Conservation (phyloP, 495 filamentous ascomycete genomes). For the Corynascus novoguineensis region DNA sequence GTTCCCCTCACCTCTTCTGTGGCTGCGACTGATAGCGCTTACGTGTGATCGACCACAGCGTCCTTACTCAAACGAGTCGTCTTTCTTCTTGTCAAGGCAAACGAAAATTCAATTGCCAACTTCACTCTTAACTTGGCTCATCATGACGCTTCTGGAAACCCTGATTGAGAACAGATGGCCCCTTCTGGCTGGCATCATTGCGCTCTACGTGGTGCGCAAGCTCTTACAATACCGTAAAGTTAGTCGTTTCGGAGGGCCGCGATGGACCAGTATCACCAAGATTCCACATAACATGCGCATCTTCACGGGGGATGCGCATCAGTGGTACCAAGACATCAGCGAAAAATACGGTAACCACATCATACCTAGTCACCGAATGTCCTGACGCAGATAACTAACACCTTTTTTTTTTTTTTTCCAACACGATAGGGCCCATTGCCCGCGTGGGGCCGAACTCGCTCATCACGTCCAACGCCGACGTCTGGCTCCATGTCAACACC, state of each 20-base stretch:
- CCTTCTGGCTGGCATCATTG: neutral
- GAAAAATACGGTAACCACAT: constrained; percentile 20
- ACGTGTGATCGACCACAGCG: no score
- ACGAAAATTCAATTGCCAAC: no score
- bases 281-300: constrained; percentile 13
- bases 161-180: neutral
- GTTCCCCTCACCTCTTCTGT: no score
- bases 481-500: constrained; percentile 33
- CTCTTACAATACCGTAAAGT: neutral
- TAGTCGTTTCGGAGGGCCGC: constrained; percentile 29
- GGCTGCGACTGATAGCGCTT: no score
- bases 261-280: constrained; percentile 24
- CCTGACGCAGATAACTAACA: neutral
- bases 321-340: constrained; percentile 18
- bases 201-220: constrained; percentile 1
- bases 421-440: constrained; percentile 26
- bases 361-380: neutral
- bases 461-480: constrained; percentile 21
- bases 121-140: neutral
- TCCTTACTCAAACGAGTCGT: no score
- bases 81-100: no score
- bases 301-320: constrained; percentile 15
- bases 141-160: neutral
- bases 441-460: constrained; percentile 34
- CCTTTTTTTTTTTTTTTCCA: no score